phyloP scores from a whole-genome alignment of 179 eudicot species.

The Heliamphora pulchella region DNA sequence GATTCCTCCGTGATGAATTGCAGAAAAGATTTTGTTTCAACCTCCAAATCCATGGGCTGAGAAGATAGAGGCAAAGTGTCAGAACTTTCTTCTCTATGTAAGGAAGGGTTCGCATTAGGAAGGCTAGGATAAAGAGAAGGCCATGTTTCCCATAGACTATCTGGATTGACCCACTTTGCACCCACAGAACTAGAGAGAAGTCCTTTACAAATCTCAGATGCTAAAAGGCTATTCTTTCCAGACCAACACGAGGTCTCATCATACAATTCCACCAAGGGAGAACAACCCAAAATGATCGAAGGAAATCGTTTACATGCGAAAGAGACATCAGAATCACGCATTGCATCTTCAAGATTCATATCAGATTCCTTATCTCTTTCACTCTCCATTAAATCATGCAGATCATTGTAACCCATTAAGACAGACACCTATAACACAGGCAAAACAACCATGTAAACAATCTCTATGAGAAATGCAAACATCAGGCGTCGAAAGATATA shows the following conservation, averaged over 20 bases:
- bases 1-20: slow-evolving; percentile 24
- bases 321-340: slow-evolving; percentile 39
- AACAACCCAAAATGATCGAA: slow-evolving; percentile 61
- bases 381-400: slow-evolving; percentile 40
- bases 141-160: slow-evolving; percentile 33
- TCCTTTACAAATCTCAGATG: slow-evolving; percentile 33
- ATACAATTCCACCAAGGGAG: slow-evolving; percentile 57
- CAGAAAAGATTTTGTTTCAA: slow-evolving; percentile 18
- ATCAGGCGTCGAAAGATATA: background rate
- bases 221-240: slow-evolving; percentile 27
- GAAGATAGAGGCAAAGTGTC: slow-evolving; percentile 19
- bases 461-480: background rate
- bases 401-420: slow-evolving; percentile 43
- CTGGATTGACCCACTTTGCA: slow-evolving; percentile 38
- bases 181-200: slow-evolving; percentile 34
- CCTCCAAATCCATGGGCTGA: slow-evolving; percentile 18
- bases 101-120: slow-evolving; percentile 16
- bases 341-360: slow-evolving; percentile 25
- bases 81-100: slow-evolving; percentile 28
- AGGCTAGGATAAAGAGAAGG: slow-evolving; percentile 26
- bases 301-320: slow-evolving; percentile 58
- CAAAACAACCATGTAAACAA: slow-evolving; percentile 13
- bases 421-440: slow-evolving; percentile 48
- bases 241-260: slow-evolving; percentile 39
- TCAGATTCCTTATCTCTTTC: slow-evolving; percentile 26